phyloP scores from a whole-genome alignment of 2,329 filamentous ascomycete genomes.

The Ploettnerulaceae sp. region DNA sequence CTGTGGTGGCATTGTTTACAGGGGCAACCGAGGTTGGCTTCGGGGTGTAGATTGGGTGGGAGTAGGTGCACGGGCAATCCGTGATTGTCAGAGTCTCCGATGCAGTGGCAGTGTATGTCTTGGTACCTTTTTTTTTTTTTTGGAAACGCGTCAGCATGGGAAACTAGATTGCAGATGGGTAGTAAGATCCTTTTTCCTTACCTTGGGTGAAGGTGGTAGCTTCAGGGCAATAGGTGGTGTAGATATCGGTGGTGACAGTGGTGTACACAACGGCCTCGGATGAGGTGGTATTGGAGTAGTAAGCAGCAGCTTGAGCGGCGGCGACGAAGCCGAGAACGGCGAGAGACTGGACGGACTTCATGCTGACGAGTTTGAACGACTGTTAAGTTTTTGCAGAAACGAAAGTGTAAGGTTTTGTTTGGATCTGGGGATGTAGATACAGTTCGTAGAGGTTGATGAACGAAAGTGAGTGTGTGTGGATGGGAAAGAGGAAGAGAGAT shows the following conservation, averaged over 20 bases:
- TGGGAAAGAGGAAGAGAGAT: no score
- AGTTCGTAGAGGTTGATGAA: no score
- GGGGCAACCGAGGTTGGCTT: slow-evolving; percentile 5
- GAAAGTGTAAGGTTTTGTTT: no score
- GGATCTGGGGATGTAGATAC: no score
- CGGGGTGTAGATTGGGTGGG: slow-evolving; percentile 8
- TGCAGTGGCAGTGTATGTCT: slow-evolving; percentile 54
- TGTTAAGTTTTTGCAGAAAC: no score
- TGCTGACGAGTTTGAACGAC: no score
- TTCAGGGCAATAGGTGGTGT: slow-evolving; percentile 46
- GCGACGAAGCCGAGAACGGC: slow-evolving; percentile 31
- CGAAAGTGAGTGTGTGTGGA: no score
- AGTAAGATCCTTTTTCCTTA: background rate
- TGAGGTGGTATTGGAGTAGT: slow-evolving; percentile 1
- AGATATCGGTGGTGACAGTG: slow-evolving; percentile 42
- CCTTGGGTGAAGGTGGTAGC: slow-evolving; percentile 40
- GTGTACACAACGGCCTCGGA: slow-evolving; percentile 26
- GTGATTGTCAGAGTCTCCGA: slow-evolving; percentile 46
- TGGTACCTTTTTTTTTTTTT: slow-evolving; percentile 30
- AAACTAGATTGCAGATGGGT: background rate
- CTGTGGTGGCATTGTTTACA: slow-evolving; percentile 8
- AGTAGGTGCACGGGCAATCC: slow-evolving; percentile 46
- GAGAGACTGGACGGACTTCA: slow-evolving; percentile 29
- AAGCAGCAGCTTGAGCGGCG: slow-evolving; percentile 19
- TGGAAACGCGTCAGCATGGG: background rate